phyloP scores from a whole-genome alignment of 2,329 filamentous ascomycete genomes.

The Colletotrichum higginsianum region DNA sequence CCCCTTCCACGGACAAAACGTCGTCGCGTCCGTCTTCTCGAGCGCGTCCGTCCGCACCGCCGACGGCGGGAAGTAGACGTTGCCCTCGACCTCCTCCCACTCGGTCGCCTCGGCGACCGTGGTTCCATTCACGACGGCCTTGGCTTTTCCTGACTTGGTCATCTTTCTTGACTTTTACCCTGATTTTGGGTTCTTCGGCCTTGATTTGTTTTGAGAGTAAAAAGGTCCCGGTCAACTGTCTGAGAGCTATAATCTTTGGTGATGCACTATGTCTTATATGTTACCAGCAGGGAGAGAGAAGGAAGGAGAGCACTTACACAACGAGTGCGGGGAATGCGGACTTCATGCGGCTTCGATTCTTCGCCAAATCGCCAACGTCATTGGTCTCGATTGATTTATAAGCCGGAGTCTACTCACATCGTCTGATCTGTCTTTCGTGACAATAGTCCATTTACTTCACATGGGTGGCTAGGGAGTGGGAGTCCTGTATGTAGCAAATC shows the following conservation, averaged over 20 bases:
- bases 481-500: not conserved
- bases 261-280: too few relatives aligned
- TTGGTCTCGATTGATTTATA: slow-evolving; percentile 38
- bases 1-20: slow-evolving; percentile 71
- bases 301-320: not conserved
- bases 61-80: slow-evolving; percentile 68
- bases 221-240: too few relatives aligned
- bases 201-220: not conserved
- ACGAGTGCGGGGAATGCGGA: slow-evolving; percentile 20
- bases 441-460: not conserved
- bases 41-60: slow-evolving; percentile 62
- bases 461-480: not conserved
- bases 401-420: slow-evolving; percentile 3
- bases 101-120: slow-evolving; percentile 65
- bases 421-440: not conserved
- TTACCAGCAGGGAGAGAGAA: not conserved
- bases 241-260: not conserved
- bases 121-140: slow-evolving; percentile 64
- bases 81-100: slow-evolving; percentile 71
- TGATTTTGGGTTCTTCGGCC: not conserved
- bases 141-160: slow-evolving; percentile 51
- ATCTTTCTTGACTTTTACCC: not conserved
- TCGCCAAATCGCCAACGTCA: slow-evolving; percentile 34
- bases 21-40: slow-evolving; percentile 59
- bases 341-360: slow-evolving; percentile 10